Base-by-base conservation (phyloP, 2,329 filamentous ascomycete genomes). In the Colletotrichum karsti region DNA sequence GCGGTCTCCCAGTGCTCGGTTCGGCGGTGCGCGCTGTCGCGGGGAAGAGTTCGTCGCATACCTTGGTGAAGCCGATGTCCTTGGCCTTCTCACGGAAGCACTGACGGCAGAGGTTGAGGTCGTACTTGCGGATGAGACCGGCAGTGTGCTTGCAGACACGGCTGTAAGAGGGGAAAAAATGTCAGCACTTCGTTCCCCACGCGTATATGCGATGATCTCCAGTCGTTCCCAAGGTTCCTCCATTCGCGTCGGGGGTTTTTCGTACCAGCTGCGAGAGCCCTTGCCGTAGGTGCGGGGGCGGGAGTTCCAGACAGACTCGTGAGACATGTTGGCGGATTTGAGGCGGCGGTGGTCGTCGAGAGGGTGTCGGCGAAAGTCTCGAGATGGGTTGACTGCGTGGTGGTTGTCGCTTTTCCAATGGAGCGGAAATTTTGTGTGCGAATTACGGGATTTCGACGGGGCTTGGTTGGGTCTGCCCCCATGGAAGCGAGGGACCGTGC, bases 51-150 rank as follows among this genome's bases (percentile, higher is more conserved):
- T 73, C 81, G 78, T 50, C 46, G 64, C 65, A 59, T 78, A 91
- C 89, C 90, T 92, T 92, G 85, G 88, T 85, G 84, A 92, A 92
- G 78, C 90, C 90, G 82, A 92, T 92, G 80, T 92, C 90, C 82
- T 88, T 83, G 74, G 88, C 83, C 87, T 91, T 91, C 87, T 92
- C 90, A 79, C 90, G 88, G 88, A 92, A 92, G 88, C 90, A 92
- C 83, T 92, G 90, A 88, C 90, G 90, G 89, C 90, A 92, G 81
- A 92, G 90, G 86, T 97, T 94, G 78, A 98, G 90, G 82, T 96
- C 95, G 88, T 99, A 99, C 89, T 99, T 99, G 89, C 96, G 95
- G 91, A 99, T 97, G 77, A 99, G 91, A 97, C 96, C 96, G 81
- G 96, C 95, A 82, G 90, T 91, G 93, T 99, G 95, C 82, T 94